Percentiles rank a stretch among this genome's conserved stretches.
phyloP scores from a whole-genome alignment of 2,329 filamentous ascomycete genomes.

The Orbilia brochopaga region DNA sequence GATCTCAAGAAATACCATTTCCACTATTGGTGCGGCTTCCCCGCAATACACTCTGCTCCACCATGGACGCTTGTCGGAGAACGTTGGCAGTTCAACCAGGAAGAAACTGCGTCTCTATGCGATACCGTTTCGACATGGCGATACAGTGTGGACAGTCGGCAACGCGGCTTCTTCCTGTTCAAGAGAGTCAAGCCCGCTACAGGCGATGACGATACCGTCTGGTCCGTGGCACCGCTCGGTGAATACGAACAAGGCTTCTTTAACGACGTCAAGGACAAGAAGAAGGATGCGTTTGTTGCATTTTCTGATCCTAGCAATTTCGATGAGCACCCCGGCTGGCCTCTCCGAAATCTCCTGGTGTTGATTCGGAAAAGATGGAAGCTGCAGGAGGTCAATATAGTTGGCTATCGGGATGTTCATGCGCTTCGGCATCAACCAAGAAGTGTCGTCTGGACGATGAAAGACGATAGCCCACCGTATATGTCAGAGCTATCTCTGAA shows the following conservation, averaged over 20 bases:
- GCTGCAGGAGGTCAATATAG: slow-evolving; percentile 76
- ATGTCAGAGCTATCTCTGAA: slow-evolving; percentile 54
- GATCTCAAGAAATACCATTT: slow-evolving; percentile 98
- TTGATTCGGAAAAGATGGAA: slow-evolving; percentile 82
- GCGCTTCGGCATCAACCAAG: slow-evolving; percentile 76
- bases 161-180: slow-evolving; percentile 95
- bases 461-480: slow-evolving; percentile 61
- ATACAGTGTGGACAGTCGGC: slow-evolving; percentile 77
- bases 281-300: slow-evolving; percentile 76
- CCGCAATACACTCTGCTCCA: slow-evolving; percentile 86
- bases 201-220: slow-evolving; percentile 60
- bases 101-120: slow-evolving; percentile 78
- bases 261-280: slow-evolving; percentile 65
- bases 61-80: slow-evolving; percentile 72
- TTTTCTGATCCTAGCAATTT: slow-evolving; percentile 96
- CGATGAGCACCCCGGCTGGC: slow-evolving; percentile 85
- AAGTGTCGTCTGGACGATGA: slow-evolving; percentile 77
- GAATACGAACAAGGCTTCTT: slow-evolving; percentile 90
- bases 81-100: slow-evolving; percentile 65
- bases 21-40: slow-evolving; percentile 97
- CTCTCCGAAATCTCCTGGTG: slow-evolving; percentile 84
- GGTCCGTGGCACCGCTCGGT: slow-evolving; percentile 77
- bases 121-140: slow-evolving; percentile 87
- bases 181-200: slow-evolving; percentile 67
- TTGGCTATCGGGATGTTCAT: slow-evolving; percentile 89